A percentile compares a stretch with the other conserved stretches of the same genome.
Conservation (phyloP, 2,329 filamentous ascomycete species). For the Botryosphaeria dothidea region DNA sequence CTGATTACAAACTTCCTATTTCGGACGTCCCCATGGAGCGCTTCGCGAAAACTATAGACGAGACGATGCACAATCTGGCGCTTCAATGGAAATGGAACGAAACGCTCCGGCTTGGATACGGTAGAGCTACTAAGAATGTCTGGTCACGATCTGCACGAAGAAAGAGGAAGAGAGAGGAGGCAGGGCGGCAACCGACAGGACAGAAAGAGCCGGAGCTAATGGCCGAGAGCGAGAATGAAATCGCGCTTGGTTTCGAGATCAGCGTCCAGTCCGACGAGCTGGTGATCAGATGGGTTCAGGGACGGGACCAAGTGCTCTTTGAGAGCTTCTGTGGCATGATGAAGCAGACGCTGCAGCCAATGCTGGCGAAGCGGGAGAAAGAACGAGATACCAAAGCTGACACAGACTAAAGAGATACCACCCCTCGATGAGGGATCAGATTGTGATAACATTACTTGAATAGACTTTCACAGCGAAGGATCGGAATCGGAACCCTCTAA, state of each 20-base stretch:
- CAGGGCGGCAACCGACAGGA: neutral
- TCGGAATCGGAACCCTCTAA: neutral
- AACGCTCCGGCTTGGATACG: conserved; percentile 55
- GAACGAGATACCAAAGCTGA: conserved; percentile 7
- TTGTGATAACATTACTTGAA: neutral
- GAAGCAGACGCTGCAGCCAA: neutral
- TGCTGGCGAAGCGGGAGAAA: neutral
- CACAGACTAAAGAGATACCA: neutral
- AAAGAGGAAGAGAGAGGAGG: conserved; percentile 12
- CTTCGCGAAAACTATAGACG: neutral
- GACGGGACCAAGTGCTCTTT: conserved; percentile 71
- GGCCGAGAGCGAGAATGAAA: conserved; percentile 34
- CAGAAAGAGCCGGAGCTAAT: conserved; percentile 22
- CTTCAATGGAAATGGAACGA: conserved; percentile 67
- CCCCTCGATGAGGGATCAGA: neutral
- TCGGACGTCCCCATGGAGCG: conserved; percentile 39
- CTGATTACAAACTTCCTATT: conserved; percentile 28
- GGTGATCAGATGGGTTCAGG: conserved; percentile 71
- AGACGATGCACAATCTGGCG: conserved; percentile 47
- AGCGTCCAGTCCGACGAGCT: conserved; percentile 28
- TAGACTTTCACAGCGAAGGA: neutral
- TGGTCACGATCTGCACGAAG: conserved; percentile 37
- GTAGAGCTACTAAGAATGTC: conserved; percentile 69
- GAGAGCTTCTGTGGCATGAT: conserved; percentile 68
- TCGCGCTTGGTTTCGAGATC: conserved; percentile 45